Conservation (phyloP, 495 filamentous ascomycete species). For the Cercophora scortea region DNA sequence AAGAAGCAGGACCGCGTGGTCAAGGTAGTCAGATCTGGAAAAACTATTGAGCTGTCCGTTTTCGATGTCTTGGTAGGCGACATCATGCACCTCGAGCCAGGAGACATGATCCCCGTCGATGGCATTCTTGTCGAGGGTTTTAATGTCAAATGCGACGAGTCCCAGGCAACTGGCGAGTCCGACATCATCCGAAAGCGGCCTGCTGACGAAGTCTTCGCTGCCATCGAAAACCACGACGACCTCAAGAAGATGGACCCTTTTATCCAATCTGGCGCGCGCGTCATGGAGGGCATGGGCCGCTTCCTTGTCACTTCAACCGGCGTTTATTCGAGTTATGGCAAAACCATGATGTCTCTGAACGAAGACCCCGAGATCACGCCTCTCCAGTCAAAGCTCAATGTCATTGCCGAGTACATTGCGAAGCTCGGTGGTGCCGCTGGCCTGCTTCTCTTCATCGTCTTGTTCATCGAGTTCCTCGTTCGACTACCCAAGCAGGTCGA, state of each 20-base stretch:
- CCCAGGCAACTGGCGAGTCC: conserved; percentile 78
- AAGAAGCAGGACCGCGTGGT: conserved; percentile 76
- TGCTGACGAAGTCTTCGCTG: conserved; percentile 70
- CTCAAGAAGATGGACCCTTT: conserved; percentile 88
- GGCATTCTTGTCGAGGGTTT: conserved; percentile 65
- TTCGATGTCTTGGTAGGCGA: conserved; percentile 68
- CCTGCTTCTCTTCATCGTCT: conserved; percentile 77
- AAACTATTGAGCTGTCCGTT: conserved; percentile 61
- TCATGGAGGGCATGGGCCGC: conserved; percentile 83
- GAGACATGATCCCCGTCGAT: conserved; percentile 70
- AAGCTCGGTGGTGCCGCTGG: conserved; percentile 84
- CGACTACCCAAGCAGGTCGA: conserved; percentile 46
- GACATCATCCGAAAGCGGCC: conserved; percentile 67
- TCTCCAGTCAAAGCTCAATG: conserved; percentile 87
- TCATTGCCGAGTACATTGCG: conserved; percentile 86
- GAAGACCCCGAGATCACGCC: conserved; percentile 89
- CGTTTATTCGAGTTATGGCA: conserved; percentile 81
- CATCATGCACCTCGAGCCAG: conserved; percentile 64
- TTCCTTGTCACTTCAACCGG: conserved; percentile 84
- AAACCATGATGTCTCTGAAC: conserved; percentile 87
- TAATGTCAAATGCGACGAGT: conserved; percentile 74
- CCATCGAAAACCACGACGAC: conserved; percentile 67
- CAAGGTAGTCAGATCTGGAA: conserved; percentile 70
- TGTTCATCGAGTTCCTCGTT: conserved; percentile 84
- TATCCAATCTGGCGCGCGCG: conserved; percentile 85